phyloP scores from a whole-genome alignment of 169 alveolate genomes.

The Prorocentrum cordatum region DNA sequence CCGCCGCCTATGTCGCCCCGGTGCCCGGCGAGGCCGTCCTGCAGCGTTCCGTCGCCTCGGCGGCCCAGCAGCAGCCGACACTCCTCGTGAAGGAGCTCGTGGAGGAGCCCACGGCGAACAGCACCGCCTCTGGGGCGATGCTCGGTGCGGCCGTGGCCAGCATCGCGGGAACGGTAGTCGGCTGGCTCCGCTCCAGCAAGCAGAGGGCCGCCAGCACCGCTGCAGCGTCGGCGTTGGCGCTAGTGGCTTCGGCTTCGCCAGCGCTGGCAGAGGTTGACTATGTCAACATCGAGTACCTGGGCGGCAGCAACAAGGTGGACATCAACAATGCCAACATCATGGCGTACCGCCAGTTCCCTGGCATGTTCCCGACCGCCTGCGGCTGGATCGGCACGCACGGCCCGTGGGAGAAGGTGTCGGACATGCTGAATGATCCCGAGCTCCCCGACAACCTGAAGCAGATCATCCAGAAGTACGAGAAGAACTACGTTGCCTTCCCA shows the following conservation, averaged over 20 bases:
- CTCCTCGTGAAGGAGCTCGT: no score
- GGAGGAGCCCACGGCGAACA: no score
- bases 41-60: no score
- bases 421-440: background rate
- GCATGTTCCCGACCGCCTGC: background rate
- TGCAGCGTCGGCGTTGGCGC: background rate
- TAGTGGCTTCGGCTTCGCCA: background rate
- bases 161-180: no score
- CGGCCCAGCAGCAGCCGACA: no score
- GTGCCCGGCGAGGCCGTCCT: no score
- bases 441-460: background rate
- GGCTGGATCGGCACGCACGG: background rate
- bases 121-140: no score
- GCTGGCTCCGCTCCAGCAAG: no score
- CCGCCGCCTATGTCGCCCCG: no score
- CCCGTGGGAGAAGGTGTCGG: background rate
- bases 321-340: conserved; percentile 16
- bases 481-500: background rate
- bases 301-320: conserved; percentile 13
- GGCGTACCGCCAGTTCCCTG: conserved; percentile 21
- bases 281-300: background rate
- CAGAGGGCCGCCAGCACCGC: no score
- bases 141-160: no score
- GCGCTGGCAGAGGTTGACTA: background rate
- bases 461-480: background rate